Evolutionary conservation across 768 basidiomycete genomes (phyloP), one percentile per base, ranked within the genome.

Genomic region (Lyophyllum shimeji): DNA sequence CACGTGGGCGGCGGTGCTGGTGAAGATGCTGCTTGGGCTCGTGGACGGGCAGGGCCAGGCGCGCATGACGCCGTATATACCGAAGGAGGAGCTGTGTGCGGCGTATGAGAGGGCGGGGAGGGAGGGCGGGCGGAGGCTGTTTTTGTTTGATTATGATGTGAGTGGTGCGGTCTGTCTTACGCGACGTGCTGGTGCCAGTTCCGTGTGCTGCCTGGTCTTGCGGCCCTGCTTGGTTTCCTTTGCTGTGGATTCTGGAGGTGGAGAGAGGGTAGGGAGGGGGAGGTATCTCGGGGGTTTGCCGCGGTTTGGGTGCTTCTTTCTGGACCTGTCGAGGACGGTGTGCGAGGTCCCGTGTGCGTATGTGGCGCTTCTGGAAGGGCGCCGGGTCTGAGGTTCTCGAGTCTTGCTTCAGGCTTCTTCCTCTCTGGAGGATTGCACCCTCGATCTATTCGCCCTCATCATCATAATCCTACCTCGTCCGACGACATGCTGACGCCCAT

Each of bases 91-190:
- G 17, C 69, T 97, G 47, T 74, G 82, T 58, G 65, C 73, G 17
- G 73, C 77, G 60, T 97, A 96, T 74, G 68, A 78, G 42, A 72
- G 65, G 18, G 90, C 93, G 20, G 79, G 80, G 72, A 93, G 93
- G 78, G 76, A 95, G 42, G 86, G 90, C 25, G 79, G 80, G 72
- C 95, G 95, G 79, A 76, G 96, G 55, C 69, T 98, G 58, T 87
- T 98, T 71, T 80, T 98, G 71, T 94, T 98, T 63, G 96, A 98
- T 71, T 99, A 99, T 69, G 95, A 97, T 67, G 92, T 93, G 57
- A 65, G 90, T 80, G n/a, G n/a, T n/a, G n/a, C n/a, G n/a, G n/a
- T n/a, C n/a, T n/a, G n/a, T n/a, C n/a, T n/a, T n/a, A n/a, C n/a
- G n/a, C n/a, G n/a, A n/a, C n/a, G n/a, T n/a, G n/a, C n/a, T n/a